phyloP scores from a whole-genome alignment of 106 monocot species.

The Apostasia ramifera region DNA sequence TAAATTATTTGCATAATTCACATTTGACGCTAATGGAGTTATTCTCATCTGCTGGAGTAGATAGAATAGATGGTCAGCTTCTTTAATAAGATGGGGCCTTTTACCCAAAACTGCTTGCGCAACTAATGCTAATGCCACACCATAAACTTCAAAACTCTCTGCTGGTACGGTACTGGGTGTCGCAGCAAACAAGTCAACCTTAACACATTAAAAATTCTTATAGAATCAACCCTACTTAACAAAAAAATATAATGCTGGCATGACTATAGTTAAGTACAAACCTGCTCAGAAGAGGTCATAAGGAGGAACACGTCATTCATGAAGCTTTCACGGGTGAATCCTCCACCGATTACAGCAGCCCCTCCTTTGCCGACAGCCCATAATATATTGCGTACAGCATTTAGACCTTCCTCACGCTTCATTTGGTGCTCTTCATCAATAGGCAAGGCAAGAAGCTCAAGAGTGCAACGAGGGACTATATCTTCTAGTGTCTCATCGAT shows the following conservation, averaged over 20 bases:
- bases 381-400: slow-evolving; percentile 64
- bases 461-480: slow-evolving; percentile 66
- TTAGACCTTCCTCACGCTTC: slow-evolving; percentile 77
- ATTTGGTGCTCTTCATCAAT: slow-evolving; percentile 56
- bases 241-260: neutral
- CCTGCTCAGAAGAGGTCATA: slow-evolving; percentile 92
- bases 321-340: slow-evolving; percentile 80
- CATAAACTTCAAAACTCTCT: slow-evolving; percentile 86
- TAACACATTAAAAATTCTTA: slow-evolving; percentile 14
- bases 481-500: slow-evolving; percentile 96
- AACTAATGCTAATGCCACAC: slow-evolving; percentile 76
- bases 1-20: slow-evolving; percentile 27
- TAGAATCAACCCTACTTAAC: neutral
- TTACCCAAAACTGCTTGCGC: slow-evolving; percentile 67
- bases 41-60: slow-evolving; percentile 71
- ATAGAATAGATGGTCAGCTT: slow-evolving; percentile 60
- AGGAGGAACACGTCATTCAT: slow-evolving; percentile 74
- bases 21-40: slow-evolving; percentile 18
- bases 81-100: slow-evolving; percentile 62
- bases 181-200: slow-evolving; percentile 78
- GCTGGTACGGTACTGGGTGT: slow-evolving; percentile 78
- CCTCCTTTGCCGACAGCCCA: slow-evolving; percentile 84
- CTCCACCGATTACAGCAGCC: slow-evolving; percentile 68
- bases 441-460: slow-evolving; percentile 85
- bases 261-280: slow-evolving; percentile 7